phyloP scores from a whole-genome alignment of 2,329 filamentous ascomycete species.

The Paramyrothecium sp. region DNA sequence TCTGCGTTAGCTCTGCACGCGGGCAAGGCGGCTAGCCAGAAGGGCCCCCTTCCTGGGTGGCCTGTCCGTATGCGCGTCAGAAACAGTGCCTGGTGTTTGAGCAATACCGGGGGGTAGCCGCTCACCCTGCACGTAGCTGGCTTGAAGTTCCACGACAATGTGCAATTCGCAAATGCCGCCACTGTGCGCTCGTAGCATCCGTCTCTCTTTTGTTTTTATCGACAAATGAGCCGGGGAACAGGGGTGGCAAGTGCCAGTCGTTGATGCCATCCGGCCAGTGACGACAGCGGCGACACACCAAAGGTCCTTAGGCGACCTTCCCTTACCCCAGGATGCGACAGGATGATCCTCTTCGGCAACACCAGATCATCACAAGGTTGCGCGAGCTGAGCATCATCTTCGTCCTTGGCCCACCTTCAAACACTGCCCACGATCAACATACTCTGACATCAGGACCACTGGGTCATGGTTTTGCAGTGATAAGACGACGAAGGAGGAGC shows the following conservation, averaged over 20 bases:
- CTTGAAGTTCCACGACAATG: not conserved
- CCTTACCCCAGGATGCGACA: not conserved
- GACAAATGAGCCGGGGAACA: not conserved
- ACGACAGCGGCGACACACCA: not conserved
- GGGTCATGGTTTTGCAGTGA: not conserved
- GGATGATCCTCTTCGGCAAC: not conserved
- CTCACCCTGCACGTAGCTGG: not conserved
- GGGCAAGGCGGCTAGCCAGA: not conserved
- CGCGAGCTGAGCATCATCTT: no score
- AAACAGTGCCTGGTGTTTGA: not conserved
- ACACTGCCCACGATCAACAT: not conserved
- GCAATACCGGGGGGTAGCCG: not conserved
- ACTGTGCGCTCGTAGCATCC: not conserved
- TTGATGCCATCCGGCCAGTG: not conserved
- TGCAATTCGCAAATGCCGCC: not conserved
- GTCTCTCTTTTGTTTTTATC: not conserved
- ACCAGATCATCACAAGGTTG: not conserved
- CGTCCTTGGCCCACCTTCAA: not conserved
- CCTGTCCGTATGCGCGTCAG: not conserved
- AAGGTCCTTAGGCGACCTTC: not conserved
- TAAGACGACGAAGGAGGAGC: not conserved
- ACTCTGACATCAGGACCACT: not conserved
- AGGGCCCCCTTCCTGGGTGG: not conserved
- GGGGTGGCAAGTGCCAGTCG: not conserved
- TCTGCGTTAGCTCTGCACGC: not conserved